Evolutionary conservation across 495 filamentous ascomycete genomes (phyloP).

Genomic region (Penicillium taxi): DNA sequence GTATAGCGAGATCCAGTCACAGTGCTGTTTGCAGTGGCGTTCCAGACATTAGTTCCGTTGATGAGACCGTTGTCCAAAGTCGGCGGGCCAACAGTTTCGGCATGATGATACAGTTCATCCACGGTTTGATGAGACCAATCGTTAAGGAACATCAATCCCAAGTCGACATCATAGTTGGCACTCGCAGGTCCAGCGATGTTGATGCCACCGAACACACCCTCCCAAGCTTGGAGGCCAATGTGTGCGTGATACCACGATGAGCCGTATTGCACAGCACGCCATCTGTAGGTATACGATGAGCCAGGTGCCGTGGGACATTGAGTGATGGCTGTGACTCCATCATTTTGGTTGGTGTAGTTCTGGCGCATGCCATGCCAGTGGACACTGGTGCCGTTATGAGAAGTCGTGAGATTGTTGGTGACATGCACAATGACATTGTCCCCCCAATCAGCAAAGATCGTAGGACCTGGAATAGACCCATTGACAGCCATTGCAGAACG

Average conservation of each 20-base stretch:
- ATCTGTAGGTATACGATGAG: conserved; percentile 58
- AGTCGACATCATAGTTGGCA: conserved; percentile 58
- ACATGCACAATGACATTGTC: conserved; percentile 64
- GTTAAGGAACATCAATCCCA: conserved; percentile 50
- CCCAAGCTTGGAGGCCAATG: conserved; percentile 52
- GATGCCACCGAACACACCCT: conserved; percentile 28
- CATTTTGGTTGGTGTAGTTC: conserved; percentile 37
- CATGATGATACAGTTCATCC: conserved; percentile 13
- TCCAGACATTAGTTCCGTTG: conserved; percentile 44
- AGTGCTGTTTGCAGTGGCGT: conserved; percentile 10
- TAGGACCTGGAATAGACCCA: conserved; percentile 50
- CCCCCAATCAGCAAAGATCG: conserved; percentile 57
- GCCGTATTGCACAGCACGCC: conserved; percentile 63
- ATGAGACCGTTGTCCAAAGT: conserved; percentile 41
- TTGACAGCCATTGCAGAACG: conserved; percentile 75
- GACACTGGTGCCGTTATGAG: conserved; percentile 51
- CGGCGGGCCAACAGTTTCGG: conserved; percentile 11
- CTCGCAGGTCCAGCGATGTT: conserved; percentile 42
- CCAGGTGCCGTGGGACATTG: conserved; percentile 63
- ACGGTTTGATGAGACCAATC: conserved; percentile 45
- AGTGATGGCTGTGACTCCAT: conserved; percentile 60
- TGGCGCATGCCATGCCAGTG: conserved; percentile 49
- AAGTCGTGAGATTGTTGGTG: conserved; percentile 60
- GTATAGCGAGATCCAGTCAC: conserved; percentile 29
- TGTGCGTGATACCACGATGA: conserved; percentile 80